Conservation (phyloP, 75 land plant species). For the Azolla pinnata region DNA sequence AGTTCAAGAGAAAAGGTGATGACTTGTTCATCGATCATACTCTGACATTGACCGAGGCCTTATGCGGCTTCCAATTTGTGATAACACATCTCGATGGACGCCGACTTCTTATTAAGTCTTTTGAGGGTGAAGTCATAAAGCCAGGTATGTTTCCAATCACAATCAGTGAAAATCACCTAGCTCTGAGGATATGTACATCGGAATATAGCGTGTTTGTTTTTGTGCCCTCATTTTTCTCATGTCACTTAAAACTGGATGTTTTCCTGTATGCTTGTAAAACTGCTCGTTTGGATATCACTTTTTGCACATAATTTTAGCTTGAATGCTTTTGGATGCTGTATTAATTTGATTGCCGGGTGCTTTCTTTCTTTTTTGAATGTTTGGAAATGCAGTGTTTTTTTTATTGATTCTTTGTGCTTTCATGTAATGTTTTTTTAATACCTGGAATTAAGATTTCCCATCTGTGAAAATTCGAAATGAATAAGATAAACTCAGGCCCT, state of each 20-base stretch:
- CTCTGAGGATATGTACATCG: background rate
- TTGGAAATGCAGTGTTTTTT: too few relatives aligned
- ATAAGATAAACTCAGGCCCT: too few relatives aligned
- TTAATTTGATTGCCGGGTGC: too few relatives aligned
- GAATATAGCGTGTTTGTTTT: background rate
- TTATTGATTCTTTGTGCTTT: background rate
- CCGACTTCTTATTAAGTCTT: slow-evolving; percentile 23
- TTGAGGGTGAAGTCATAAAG: slow-evolving; percentile 25
- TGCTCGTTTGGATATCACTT: too few relatives aligned
- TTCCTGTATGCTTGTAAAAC: background rate
- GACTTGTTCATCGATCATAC: slow-evolving; percentile 28
- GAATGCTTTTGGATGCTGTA: too few relatives aligned
- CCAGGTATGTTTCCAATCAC: slow-evolving; percentile 11
- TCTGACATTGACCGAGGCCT: slow-evolving; percentile 18
- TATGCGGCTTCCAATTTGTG: slow-evolving; percentile 31
- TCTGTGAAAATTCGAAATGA: too few relatives aligned
- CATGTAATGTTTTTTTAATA: background rate
- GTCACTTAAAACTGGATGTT: background rate
- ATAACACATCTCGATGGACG: slow-evolving; percentile 28
- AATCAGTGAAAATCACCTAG: background rate
- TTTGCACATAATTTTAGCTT: too few relatives aligned
- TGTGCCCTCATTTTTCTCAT: background rate
- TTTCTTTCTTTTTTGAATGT: too few relatives aligned
- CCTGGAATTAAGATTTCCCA: too few relatives aligned
- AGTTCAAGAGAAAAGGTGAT: slow-evolving; percentile 38